These are phyloP conservation scores for Eimeria zaria DNA, from an alignment of 169 alveolate genomes.

Conservation along the genomic window DNA sequence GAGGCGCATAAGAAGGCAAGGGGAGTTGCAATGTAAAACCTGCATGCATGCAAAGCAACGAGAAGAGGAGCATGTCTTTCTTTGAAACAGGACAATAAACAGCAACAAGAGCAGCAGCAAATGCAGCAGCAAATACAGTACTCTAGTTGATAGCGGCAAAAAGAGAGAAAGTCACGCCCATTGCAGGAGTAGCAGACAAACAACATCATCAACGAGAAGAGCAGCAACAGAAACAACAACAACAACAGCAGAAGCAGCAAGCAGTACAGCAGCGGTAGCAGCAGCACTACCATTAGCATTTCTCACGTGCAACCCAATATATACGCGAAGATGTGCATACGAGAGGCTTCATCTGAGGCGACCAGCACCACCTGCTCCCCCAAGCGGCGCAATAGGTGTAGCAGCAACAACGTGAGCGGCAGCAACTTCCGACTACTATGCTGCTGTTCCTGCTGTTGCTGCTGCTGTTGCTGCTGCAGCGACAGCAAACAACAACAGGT, in stretches of 20 bases:
- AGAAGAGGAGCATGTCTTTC: neutral
- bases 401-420: conserved; percentile 34
- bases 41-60: conserved; percentile 4
- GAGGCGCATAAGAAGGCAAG: conserved; percentile 19
- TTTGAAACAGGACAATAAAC: too few species aligned
- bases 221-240: neutral
- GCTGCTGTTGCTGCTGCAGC: neutral
- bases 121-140: conserved; percentile 2
- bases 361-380: conserved; percentile 55
- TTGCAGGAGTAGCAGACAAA: neutral
- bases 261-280: neutral
- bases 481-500: conserved; percentile 30
- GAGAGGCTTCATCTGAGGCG: conserved; percentile 21
- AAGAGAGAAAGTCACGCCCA: neutral
- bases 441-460: neutral
- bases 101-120: conserved; percentile 18
- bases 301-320: conserved; percentile 75
- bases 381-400: conserved; percentile 52
- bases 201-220: too few species aligned
- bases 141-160: neutral
- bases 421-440: conserved; percentile 20
- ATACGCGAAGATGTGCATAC: conserved; percentile 37
- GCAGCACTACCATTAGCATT: neutral
- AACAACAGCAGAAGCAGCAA: conserved; percentile 14
- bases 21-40: conserved; percentile 68